Evolutionary conservation across 495 filamentous ascomycete species (phyloP), one percentile per base, ranked within the genome.

Genomic region (Xylaria flabelliformis): DNA sequence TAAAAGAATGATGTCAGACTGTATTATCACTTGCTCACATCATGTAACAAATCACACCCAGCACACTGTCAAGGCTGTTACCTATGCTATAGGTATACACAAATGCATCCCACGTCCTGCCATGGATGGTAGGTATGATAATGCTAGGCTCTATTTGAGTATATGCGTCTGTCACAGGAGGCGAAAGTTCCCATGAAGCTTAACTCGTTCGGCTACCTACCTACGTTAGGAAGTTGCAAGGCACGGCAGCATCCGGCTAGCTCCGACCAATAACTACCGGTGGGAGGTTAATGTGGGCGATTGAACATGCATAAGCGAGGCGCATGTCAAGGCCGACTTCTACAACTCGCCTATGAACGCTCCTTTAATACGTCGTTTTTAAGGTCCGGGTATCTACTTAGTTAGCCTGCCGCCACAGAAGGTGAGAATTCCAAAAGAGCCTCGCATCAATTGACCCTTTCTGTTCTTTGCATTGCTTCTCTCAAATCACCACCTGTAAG

Each of bases 141-240:
- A 21, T 61, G 58, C 19, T 2, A 61, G 58, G 58, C 32, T 61
- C 32, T 8, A 58, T 32, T 10, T 12, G 12, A 42, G 39, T 36
- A 17, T 39, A 61, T 41, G 36, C 36, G 36, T 39, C 36, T 39
- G 34, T n/a, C 26, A 34, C 10, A 44, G 36, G 8, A 24, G 36
- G 61, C 39, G 39, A 64, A 44, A 42, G 13, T 24, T 29, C 61
- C 36, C 1, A 26, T n/a, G 21, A 64, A 64, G n/a, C 39, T 26
- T 64, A 29, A 42, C 36, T 26, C 21, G 21, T 46, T 64, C 61
- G 39, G 61, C 13, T 64, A 64, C 21, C 5, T 64, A 13, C 34
- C 58, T 61, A 19, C 24, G 61, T 64, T 64, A 42, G 61, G 61
- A 42, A 42, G 61, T 44, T 44, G 39, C 61, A 29, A 26, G 61